Percentiles rank a stretch among this genome's conserved stretches.
Evolutionary conservation across 106 monocot genomes (phyloP).

Genomic region (Phalaenopsis equestris): DNA sequence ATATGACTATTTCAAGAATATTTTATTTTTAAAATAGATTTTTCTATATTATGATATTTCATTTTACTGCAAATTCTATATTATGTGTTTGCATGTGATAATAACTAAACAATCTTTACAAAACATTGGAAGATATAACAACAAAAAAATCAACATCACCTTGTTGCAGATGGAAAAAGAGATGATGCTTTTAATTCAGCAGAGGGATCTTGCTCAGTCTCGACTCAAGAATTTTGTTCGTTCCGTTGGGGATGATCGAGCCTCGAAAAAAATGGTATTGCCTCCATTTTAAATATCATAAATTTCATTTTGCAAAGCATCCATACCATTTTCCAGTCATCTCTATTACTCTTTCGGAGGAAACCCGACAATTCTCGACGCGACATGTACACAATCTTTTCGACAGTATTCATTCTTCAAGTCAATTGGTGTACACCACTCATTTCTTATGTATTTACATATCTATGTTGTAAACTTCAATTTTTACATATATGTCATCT

Average conservation of each 20-base stretch:
- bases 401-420: conserved; percentile 3
- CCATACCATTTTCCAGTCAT: not conserved
- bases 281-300: not conserved
- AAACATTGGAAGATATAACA: too few species aligned
- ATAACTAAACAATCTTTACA: too few species aligned
- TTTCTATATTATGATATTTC: too few species aligned
- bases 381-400: not conserved
- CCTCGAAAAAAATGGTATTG: conserved; percentile 49
- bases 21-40: too few species aligned
- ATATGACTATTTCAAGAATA: too few species aligned
- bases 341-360: not conserved
- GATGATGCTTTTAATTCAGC: conserved; percentile 66
- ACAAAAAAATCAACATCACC: not conserved
- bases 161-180: conserved; percentile 76
- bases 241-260: conserved; percentile 36
- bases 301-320: not conserved
- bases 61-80: too few species aligned
- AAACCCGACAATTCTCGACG: not conserved
- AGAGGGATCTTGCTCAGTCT: conserved; percentile 80
- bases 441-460: too few species aligned
- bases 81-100: too few species aligned
- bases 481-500: too few species aligned
- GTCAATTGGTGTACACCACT: not conserved
- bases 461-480: too few species aligned
- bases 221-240: conserved; percentile 67